Evolutionary conservation across 768 basidiomycete genomes (phyloP).

Genomic region (Boletus speciosus): DNA sequence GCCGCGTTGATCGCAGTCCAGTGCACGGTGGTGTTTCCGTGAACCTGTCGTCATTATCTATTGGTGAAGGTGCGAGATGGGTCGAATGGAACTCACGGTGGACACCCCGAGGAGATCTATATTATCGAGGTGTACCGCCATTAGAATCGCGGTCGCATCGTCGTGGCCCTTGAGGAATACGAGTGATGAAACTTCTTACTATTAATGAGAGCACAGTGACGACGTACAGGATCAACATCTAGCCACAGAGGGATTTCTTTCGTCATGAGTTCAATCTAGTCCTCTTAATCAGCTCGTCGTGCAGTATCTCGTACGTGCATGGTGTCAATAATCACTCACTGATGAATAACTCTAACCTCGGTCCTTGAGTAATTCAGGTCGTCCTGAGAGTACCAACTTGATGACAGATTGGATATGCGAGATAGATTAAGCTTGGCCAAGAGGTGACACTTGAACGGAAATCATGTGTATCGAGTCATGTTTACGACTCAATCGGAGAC

Average conservation of each 20-base stretch:
- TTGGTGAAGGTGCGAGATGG: neutral
- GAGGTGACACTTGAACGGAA: neutral
- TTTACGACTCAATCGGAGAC: neutral
- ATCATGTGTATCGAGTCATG: neutral
- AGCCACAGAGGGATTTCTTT: conserved; percentile 45
- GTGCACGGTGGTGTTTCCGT: conserved; percentile 70
- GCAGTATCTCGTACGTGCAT: neutral
- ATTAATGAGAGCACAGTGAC: neutral
- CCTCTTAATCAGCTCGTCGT: neutral
- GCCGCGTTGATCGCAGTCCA: conserved; percentile 72
- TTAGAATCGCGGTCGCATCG: conserved; percentile 79
- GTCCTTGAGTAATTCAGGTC: too few species aligned
- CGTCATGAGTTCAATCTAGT: conserved; percentile 4
- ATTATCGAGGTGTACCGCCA: conserved; percentile 64
- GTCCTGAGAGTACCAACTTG: neutral
- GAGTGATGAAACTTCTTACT: neutral
- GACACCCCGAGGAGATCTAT: conserved; percentile 79
- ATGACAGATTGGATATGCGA: neutral
- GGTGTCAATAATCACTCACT: neutral
- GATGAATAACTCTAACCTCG: neutral
- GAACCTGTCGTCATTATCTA: conserved; percentile 47
- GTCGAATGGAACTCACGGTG: conserved; percentile 47
- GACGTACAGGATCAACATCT: conserved; percentile 61
- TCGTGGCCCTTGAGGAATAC: conserved; percentile 67
- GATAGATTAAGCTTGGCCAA: neutral